Evolutionary conservation across 2,329 filamentous ascomycete species (phyloP), one percentile per base, ranked within the genome.

Genomic region (Rosellinia necatrix): DNA sequence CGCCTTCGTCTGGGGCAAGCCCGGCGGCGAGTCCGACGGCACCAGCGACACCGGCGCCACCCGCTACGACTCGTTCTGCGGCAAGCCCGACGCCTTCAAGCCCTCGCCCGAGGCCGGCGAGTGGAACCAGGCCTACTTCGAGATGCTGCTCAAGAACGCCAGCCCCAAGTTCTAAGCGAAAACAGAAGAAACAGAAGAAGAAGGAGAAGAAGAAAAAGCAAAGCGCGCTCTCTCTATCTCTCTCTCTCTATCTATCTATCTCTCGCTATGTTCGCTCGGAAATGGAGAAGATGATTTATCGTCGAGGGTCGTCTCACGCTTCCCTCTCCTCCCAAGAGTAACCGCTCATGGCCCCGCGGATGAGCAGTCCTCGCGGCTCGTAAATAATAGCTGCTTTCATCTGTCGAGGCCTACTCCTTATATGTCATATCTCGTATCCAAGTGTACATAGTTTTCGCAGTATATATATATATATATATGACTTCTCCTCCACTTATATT

Each of bases 101-200:
- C 87, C 87, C 12, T 84, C 87, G 1, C 87, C 87, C 49, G 85
- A 90, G 74, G 87, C 88, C n/a, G 87, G 88, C 40, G 76, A 78
- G 21, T 91, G 87, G 87, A 88, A 88, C 75, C 76, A 85, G 73
- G 77, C 76, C 35, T 85, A 84, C 74, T 84, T 85, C 66, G 80
- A 77, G 72, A 78, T 81, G 72, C 73, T 85, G 10, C 74, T 85
- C 58, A 75, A 74, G 65, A 84, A 84, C 65, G 80, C 81, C 57
- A 77, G 78, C 65, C 81, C 82, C 27, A 66, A 75, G 1, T 82
- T 83, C 67, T 71, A 69, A 52, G 38, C 10, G 4, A 8, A 35
- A 37, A 12, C 8, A 37, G 13, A n/a, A n/a, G n/a, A n/a, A n/a
- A n/a, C n/a, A n/a, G n/a, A n/a, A n/a, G n/a, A n/a, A n/a, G n/a